Evolutionary conservation across 2,329 filamentous ascomycete species (phyloP).

Genomic region (Didymella exigua): DNA sequence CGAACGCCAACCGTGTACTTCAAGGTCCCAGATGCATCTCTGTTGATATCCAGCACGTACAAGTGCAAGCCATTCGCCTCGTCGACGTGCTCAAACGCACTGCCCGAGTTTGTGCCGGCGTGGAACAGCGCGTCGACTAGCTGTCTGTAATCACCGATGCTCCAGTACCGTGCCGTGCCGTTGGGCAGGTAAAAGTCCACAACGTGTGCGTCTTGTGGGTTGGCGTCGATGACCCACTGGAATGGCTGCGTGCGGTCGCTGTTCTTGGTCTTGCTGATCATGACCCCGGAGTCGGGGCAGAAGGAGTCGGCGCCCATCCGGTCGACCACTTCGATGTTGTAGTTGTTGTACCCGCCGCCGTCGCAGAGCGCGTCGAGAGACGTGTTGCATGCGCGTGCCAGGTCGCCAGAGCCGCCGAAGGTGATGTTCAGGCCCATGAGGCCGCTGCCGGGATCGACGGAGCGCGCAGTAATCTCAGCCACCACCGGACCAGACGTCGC

Average conservation of each 20-base stretch:
- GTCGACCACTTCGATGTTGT: constrained; percentile 61
- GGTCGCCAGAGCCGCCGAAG: constrained; percentile 51
- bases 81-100: constrained; percentile 57
- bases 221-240: constrained; percentile 62
- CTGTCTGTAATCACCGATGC: constrained; percentile 61
- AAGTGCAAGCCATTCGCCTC: constrained; percentile 57
- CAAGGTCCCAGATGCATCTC: constrained; percentile 52
- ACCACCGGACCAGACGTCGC: constrained; percentile 53
- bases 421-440: constrained; percentile 57
- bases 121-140: constrained; percentile 62
- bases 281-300: constrained; percentile 58
- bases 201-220: constrained; percentile 59
- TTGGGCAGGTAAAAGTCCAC: constrained; percentile 59
- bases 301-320: constrained; percentile 62
- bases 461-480: constrained; percentile 56
- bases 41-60: constrained; percentile 55
- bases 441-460: constrained; percentile 50
- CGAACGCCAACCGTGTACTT: constrained; percentile 58
- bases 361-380: constrained; percentile 56
- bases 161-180: constrained; percentile 55
- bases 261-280: constrained; percentile 61
- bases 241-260: constrained; percentile 52
- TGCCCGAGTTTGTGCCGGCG: constrained; percentile 59
- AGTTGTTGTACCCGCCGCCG: constrained; percentile 58
- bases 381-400: constrained; percentile 53